Evolutionary conservation across 2,329 filamentous ascomycete genomes (phyloP), one percentile per base, ranked within the genome.

Genomic region (Colletotrichum liaoningense): DNA sequence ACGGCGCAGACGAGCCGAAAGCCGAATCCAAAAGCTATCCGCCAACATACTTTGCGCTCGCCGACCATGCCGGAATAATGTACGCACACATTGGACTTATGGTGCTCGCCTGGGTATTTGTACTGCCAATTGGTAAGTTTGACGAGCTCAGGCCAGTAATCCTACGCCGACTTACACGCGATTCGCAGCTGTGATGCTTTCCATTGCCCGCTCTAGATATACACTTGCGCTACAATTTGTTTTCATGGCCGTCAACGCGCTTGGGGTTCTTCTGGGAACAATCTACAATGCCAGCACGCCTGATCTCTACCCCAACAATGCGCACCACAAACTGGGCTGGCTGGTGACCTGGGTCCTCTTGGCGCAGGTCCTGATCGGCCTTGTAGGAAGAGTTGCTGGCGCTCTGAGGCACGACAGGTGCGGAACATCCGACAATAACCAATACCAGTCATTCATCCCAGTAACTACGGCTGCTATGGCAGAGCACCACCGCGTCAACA

Each of bases 321-420:
- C 93, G n/a, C 95, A 98, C 81, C 92, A 95, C 84, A 95, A 94
- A 81, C 88, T 96, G 56, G 95, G 95, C 67, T 98, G 96, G 96
- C 87, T 94, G 55, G 88, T 93, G 35, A 96, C 93, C 3, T 93
- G 90, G 86, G 86, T 95, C 4, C 87, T 93, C 12, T 87, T 87
- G 65, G 91, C 88, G 0, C 96, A 98, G 84, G 88, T 93, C 19
- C 78, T 93, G 52, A 85, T 97, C 80, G 90, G 91, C 62, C 80
- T 95, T 67, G 83, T 94, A 59, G 91, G 91, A 65, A 84, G 88
- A 55, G 89, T 93, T 74, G 87, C 88, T 5, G 87, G 88, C 19
- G 33, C 60, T 4, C 38, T 70, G 22, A 60, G 66, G 22, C 59
- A 74, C 24, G 69, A 38, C 7, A 35, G 8, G 35, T 46, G 30